Evolutionary conservation across 495 filamentous ascomycete genomes (phyloP), one percentile per base, ranked within the genome.

Genomic region (Bryoglossum gracile): DNA sequence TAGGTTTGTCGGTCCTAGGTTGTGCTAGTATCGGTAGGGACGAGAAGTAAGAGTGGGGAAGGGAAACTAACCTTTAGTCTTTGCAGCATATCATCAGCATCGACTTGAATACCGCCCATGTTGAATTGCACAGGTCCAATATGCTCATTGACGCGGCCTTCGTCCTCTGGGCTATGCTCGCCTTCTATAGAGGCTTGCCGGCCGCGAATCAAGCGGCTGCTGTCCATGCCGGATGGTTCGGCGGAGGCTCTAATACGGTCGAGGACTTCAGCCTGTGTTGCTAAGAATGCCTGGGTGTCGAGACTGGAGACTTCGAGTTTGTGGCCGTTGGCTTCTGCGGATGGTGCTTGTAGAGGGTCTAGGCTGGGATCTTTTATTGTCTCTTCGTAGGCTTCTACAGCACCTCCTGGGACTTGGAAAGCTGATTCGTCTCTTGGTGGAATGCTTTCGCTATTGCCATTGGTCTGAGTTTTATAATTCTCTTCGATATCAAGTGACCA

Each of bases 111-210:
- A 47, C 91, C 91, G 17, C 90, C 91, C 76, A 95, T 88, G 60
- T 97, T 97, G 65, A 95, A 94, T 57, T 96, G 89, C 50, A 95
- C 89, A 2, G 90, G 90, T 0, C 91, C 91, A 51, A 95, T 94
- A 54, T 95, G 88, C 60, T 95, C 88, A 57, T 81, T 83, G 38
- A 94, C 83, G 48, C 74, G 72, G 32, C 79, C 76, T 59, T 81
- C 64, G 35, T 75, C 62, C 36, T n/a, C 37, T 46, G 42, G 41
- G 54, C 50, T 67, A 70, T 62, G 57, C 58, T 70, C 67, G 9
- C 38, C 38, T 45, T 50, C 51, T 3, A 42, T 9, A 50, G 17
- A 17, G 18, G 45, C 26, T 30, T 43, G 45, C 26, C 40, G 43
- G 9, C 51, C 52, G 37, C 52, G 35, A 10, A 47, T 18, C 13